phyloP scores from a whole-genome alignment of 345 rosid genomes.

The Gossypium herbaceum region DNA sequence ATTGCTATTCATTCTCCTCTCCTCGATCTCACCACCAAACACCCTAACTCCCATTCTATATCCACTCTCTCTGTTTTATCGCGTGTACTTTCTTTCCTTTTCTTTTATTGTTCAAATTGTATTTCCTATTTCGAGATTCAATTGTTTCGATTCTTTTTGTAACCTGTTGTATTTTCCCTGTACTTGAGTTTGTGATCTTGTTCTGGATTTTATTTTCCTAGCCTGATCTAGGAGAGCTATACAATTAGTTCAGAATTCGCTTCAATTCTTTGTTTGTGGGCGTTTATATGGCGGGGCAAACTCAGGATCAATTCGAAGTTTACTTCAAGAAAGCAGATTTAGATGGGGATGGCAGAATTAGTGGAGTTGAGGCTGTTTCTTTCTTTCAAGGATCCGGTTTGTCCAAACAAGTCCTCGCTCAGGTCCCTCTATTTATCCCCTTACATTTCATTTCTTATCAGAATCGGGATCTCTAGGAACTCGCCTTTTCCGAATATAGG shows the following conservation, averaged over 20 bases:
- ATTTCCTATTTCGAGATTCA: not conserved
- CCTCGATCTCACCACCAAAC: not conserved
- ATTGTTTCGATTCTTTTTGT: not conserved
- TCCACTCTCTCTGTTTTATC: not conserved
- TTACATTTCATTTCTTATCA: not conserved
- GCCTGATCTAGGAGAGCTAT: conserved; percentile 8
- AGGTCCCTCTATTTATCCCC: conserved; percentile 36
- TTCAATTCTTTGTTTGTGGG: not conserved
- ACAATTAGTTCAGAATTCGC: not conserved
- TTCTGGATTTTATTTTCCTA: conserved; percentile 7
- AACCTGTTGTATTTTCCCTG: not conserved
- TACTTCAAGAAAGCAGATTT: conserved; percentile 91
- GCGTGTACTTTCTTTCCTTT: not conserved
- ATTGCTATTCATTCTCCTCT: not conserved
- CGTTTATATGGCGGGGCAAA: conserved; percentile 46
- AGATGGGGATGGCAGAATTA: conserved; percentile 90
- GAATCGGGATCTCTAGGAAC: not conserved
- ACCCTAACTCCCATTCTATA: not conserved
- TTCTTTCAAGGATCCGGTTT: conserved; percentile 92
- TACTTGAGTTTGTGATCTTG: conserved; percentile 9
- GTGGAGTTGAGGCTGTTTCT: conserved; percentile 85
- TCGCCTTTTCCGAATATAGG: not conserved
- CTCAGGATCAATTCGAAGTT: conserved; percentile 75
- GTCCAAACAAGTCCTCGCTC: conserved; percentile 84
- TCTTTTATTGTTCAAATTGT: not conserved